Conservation (phyloP, 164 flowering plant species). For the Dillenia suffruticosa region DNA sequence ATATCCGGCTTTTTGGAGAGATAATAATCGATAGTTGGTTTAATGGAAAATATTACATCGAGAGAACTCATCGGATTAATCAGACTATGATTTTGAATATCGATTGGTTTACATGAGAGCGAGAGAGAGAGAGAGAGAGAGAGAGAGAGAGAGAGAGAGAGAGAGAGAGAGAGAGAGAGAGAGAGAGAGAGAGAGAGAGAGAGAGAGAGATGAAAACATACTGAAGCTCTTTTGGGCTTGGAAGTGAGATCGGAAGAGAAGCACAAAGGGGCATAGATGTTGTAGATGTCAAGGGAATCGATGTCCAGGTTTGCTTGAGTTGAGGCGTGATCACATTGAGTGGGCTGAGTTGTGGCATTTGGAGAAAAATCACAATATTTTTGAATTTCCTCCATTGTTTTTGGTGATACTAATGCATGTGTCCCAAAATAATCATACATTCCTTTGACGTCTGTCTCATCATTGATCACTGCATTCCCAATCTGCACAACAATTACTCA, state of each 20-base stretch:
- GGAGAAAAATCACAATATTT: constrained; percentile 46
- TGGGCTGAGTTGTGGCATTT: neutral
- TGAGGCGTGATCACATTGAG: constrained; percentile 15
- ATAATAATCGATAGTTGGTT: no score
- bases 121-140: no score
- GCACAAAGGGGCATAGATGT: constrained; percentile 68
- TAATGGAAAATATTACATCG: no score
- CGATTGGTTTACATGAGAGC: no score
- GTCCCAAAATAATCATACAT: constrained; percentile 51
- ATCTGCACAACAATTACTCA: constrained; percentile 33
- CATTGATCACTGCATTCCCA: constrained; percentile 71
- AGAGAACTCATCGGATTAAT: no score
- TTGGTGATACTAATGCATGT: constrained; percentile 57
- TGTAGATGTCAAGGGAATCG: constrained; percentile 40
- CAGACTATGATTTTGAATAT: no score
- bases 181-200: no score
- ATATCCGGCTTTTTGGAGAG: no score
- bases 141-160: no score
- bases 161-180: no score
- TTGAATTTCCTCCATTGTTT: constrained; percentile 10
- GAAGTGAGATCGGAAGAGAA: constrained; percentile 21
- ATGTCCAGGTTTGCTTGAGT: neutral
- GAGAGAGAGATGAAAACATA: constrained; percentile 9
- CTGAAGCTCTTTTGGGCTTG: constrained; percentile 32
- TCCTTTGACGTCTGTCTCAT: constrained; percentile 50